Base-by-base conservation (phyloP, 306 rosid species). In the Adenanthera pavonina region DNA sequence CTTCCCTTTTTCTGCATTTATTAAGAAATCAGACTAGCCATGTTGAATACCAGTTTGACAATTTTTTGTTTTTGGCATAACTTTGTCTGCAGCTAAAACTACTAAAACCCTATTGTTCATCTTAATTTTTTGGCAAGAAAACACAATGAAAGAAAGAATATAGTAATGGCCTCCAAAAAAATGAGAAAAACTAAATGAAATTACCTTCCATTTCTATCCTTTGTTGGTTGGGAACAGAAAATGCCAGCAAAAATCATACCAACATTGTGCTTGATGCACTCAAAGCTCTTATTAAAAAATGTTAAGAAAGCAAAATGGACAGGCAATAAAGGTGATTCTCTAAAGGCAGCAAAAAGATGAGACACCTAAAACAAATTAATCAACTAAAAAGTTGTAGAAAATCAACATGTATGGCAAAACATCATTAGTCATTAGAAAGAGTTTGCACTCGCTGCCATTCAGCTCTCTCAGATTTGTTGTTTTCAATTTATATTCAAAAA, bases 221-320 rank as follows among this genome's bases (percentile, higher is more conserved):
- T 11, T 40, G 79, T 72, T 17, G 83, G 47, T 46, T 82, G 85
- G 82, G 68, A 77, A 86, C 74, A 48, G 72, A 89, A 70, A 83
- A 91, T 6, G 83, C 80, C 46, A 16, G 75, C 74, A 34, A 87
- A 86, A 19, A 76, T 41, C 74, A 74, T 83, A 49, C 88, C 75
- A 81, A 87, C 19, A 16, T 82, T 84, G 82, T 80, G 86, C 81
- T 87, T 92, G 75, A 86, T 5, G 9, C 56, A 83, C 10, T 57
- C 83, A 72, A 83, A n/a, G 41, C 85, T 57, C 2, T 49, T 53
- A 81, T 74, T 84, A n/a, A 81, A 19, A 62, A 38, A 68, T 60
- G 85, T 74, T 6, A 78, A 54, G 53, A 78, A 82, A 53, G 73
- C 34, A 70, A 74, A 12, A 69, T 85, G 88, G 2, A 51, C 0